Evolutionary conservation across 179 eudicot species (phyloP), one percentile per base, ranked within the genome.

Genomic region (Beta lomatogona): DNA sequence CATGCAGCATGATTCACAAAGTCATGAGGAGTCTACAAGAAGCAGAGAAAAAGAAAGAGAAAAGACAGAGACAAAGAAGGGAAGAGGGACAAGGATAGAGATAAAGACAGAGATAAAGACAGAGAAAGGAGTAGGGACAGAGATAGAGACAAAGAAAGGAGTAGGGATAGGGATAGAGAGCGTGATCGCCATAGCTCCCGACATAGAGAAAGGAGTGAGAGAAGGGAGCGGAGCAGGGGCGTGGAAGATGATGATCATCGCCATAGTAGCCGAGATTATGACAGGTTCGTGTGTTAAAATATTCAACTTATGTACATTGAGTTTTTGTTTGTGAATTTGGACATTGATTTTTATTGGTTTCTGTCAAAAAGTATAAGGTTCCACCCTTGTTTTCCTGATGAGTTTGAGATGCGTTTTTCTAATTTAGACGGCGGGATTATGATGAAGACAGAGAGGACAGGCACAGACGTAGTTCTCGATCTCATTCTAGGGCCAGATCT

Each of bases 381-480:
- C 10, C 46, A 14, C 55, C 6, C 36, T 19, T 65, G 5, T 9
- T 36, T 46, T 5, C 13, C 21, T 65, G 8, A 73, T 78, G 77
- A 50, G 22, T 70, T 72, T 55, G 16, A 48, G 71, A 46, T 68
- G 63, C 48, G 65, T n/a, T 45, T 57, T 36, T 50, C 63, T 67
- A 75, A 85, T 76, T 28, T 85, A 97, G 99, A 87, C 87, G 88
- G 28, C 89, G 87, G 85, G 95, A 92, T 59, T 84, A 89, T 85
- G 97, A 94, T 52, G 88, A 83, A 80, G 97, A 90, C 76, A 86
- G 88, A 80, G 98, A 94, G 81, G 94, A 88, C 57, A 89, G 91
- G 79, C 90, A 78, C 75, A 85, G 90, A 41, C 94, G 86, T 31
- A 88, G 93, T 54, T 92, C 99, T 69, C 86, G 87, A 25, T 96